These are phyloP conservation scores for Boletus pseudopeckii DNA, from an alignment of 768 basidiomycete species.

Conservation along the genomic window DNA sequence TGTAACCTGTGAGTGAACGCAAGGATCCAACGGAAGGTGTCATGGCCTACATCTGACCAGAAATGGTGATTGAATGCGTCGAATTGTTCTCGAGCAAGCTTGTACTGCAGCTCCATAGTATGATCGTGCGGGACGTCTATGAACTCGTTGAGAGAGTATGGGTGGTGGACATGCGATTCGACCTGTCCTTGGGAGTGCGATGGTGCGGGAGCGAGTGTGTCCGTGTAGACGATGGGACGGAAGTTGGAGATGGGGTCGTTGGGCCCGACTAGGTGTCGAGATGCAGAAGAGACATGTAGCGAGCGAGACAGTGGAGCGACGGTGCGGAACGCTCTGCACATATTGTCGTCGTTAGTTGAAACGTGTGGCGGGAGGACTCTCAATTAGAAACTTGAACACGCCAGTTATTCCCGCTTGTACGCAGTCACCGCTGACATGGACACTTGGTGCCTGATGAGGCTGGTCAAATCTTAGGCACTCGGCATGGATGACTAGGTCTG, in stretches of 20 bases:
- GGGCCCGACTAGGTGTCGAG: constrained; percentile 54
- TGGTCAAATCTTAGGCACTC: too few species aligned
- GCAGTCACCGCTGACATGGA: too few species aligned
- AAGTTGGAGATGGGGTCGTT: constrained; percentile 78
- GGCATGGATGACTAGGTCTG: neutral
- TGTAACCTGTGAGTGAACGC: constrained; percentile 2
- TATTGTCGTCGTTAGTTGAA: neutral
- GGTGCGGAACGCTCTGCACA: neutral
- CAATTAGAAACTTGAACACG: neutral
- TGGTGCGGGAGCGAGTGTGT: constrained; percentile 39
- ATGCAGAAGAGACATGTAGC: constrained; percentile 25
- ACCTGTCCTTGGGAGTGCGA: constrained; percentile 24
- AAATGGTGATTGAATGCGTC: constrained; percentile 76
- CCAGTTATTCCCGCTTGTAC: too few species aligned
- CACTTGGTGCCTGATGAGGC: too few species aligned
- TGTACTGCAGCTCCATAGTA: constrained; percentile 63
- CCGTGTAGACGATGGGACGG: constrained; percentile 74
- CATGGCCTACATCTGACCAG: constrained; percentile 70
- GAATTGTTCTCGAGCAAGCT: constrained; percentile 64
- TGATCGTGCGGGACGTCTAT: constrained; percentile 32
- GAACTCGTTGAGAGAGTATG: constrained; percentile 80
- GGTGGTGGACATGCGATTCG: constrained; percentile 43
- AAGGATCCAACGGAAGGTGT: neutral
- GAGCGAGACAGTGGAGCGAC: constrained; percentile 5
- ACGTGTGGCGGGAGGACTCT: too few species aligned